Base-by-base conservation (phyloP, 192 early-diverging fungal genomes). In the Coemansia sp. region DNA sequence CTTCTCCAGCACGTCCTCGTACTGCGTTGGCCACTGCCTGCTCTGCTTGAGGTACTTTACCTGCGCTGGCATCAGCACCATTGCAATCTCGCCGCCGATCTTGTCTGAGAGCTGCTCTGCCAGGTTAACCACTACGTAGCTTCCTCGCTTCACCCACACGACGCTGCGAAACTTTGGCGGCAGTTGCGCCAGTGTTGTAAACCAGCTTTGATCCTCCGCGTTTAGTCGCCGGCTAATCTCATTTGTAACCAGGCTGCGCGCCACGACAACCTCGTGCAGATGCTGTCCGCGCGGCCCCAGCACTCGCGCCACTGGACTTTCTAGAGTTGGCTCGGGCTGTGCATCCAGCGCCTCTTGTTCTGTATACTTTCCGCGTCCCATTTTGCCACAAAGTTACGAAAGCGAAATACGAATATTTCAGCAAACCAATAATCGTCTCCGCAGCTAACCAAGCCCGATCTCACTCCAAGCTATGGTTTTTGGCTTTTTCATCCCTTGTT, bases 131-230 rank as follows among this genome's bases (percentile, higher is more conserved):
- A 94, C 85, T 25, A 74, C 62, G 38, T 70, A 82, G 59, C 64
- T 77, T 85, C 92, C 91, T 76, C 89, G 77, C 74, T 91, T 92
- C 34, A 94, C 89, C 92, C 93, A 94, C 53, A 94, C 84, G 12
- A 90, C 70, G 67, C 86, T 93, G 48, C 91, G 87, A 80, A 88
- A 94, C 70, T 84, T 87, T 33, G 90, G 88, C 14, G 91, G 92
- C 55, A 94, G 69, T 55, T 83, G 86, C 37, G 85, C 91, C 33
- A 94, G 83, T 20, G 84, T 85, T 12, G 83, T 84, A 39, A 80
- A 80, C 69, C 68, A 80, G 25, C 42, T 58, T 12, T 58, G 67
- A 10, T 76, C 76, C 26, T 89, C 79, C 5, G 53, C 56, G 55
- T 80, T 72, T 13, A 80, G 66, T 6, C 65, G 72, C 62, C 35